Percentiles rank a stretch among this genome's conserved stretches.
These are phyloP conservation scores for Solanum neorickii DNA, from an alignment of 257 asterid genomes.

Conservation along the genomic window DNA sequence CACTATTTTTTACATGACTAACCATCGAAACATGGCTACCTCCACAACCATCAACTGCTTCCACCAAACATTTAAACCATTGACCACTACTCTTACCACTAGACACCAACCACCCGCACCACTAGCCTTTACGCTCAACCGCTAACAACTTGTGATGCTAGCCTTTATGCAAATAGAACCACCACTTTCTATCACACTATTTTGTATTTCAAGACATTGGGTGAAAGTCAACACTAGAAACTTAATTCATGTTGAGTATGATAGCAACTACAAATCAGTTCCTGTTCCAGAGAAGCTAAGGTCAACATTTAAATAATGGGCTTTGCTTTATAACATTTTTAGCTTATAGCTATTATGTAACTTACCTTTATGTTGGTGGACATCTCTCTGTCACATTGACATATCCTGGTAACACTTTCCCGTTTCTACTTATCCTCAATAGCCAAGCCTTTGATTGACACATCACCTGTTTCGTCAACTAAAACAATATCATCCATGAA, in stretches of 20 bases:
- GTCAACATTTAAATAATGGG: neutral
- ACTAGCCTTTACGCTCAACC: too few species aligned
- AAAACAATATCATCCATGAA: neutral
- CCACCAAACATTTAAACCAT: too few species aligned
- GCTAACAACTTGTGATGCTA: too few species aligned
- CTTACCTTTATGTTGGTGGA: neutral
- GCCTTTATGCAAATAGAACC: too few species aligned
- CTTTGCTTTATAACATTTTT: neutral
- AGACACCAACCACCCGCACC: neutral
- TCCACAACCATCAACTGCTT: neutral
- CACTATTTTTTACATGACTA: neutral
- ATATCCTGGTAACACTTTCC: neutral
- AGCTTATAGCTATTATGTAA: neutral
- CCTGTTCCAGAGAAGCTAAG: too few species aligned
- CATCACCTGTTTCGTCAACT: neutral
- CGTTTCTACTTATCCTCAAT: neutral
- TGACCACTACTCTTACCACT: too few species aligned
- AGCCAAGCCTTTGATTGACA: neutral
- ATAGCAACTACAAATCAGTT: too few species aligned
- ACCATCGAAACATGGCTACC: neutral
- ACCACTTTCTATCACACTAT: too few species aligned
- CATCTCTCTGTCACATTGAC: neutral
- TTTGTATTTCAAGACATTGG: too few species aligned
- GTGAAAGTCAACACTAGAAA: too few species aligned
- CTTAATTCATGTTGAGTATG: too few species aligned